Conservation (phyloP, 108 stramenopile species). For the Cyclotella distinguenda region DNA sequence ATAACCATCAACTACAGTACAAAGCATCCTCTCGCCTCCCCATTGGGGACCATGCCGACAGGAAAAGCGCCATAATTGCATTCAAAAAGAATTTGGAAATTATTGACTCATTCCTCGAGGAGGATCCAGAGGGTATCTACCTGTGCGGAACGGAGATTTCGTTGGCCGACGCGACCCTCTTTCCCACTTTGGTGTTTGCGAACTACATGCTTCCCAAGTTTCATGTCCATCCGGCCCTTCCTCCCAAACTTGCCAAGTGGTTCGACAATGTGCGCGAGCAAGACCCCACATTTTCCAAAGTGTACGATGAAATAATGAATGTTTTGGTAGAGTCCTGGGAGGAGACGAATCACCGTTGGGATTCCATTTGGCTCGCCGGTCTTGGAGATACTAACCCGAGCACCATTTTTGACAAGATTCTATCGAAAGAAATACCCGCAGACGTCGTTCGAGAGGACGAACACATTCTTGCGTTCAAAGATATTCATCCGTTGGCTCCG, state of each 20-base stretch:
- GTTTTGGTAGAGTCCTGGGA: conserved; percentile 39
- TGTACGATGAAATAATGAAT: conserved; percentile 73
- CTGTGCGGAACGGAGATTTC: conserved; percentile 90
- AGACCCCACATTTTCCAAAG: conserved; percentile 65
- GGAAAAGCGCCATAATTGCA: conserved; percentile 78
- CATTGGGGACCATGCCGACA: conserved; percentile 74
- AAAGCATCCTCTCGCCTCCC: conserved; percentile 70
- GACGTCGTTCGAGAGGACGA: conserved; percentile 93
- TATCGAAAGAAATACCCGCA: conserved; percentile 89
- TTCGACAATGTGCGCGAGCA: conserved; percentile 60
- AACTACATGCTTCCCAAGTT: conserved; percentile 92
- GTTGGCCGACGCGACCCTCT: conserved; percentile 91
- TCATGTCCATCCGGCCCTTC: conserved; percentile 57
- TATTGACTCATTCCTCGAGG: conserved; percentile 68
- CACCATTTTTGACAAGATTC: conserved; percentile 97
- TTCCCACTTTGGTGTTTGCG: conserved; percentile 87
- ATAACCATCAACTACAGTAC: conserved; percentile 45
- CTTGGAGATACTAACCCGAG: conserved; percentile 67
- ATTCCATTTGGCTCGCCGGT: conserved; percentile 77
- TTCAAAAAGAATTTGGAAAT: conserved; percentile 69
- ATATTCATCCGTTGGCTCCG: conserved; percentile 94
- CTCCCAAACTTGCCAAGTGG: conserved; percentile 61
- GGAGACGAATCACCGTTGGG: conserved; percentile 80
- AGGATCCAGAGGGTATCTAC: conserved; percentile 52
- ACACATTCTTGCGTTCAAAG: conserved; percentile 92